Evolutionary conservation across 306 rosid genomes (phyloP).

Genomic region (Trifolium fragiferum): DNA sequence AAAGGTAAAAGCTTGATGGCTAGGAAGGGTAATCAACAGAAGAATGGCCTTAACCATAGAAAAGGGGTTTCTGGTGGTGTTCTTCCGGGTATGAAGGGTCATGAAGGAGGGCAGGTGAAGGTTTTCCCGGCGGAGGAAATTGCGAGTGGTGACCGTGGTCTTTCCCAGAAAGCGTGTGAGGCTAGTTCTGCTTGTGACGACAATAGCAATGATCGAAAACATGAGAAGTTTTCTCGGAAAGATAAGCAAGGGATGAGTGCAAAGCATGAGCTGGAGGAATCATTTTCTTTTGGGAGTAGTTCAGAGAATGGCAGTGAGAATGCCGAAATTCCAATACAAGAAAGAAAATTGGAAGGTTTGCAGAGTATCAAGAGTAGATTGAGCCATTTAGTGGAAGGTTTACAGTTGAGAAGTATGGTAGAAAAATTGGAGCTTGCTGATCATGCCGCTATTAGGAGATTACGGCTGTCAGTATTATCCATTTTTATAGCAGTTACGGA

Average conservation of each 20-base stretch:
- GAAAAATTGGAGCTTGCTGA: conserved; percentile 62
- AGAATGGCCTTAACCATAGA: conserved; percentile 70
- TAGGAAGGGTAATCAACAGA: conserved; percentile 91
- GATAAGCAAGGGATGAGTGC: conserved; percentile 62
- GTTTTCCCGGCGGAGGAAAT: conserved; percentile 69
- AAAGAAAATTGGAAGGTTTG: conserved; percentile 50
- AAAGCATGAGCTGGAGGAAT: conserved; percentile 45
- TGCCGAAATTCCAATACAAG: conserved; percentile 51
- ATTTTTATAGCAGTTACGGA: conserved; percentile 56
- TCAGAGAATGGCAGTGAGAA: conserved; percentile 46
- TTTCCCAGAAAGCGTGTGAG: conserved; percentile 46
- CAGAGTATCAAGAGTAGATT: conserved; percentile 51
- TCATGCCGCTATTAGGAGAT: conserved; percentile 55
- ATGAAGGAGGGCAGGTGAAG: conserved; percentile 58
- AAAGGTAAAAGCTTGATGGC: conserved; percentile 59
- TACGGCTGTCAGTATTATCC: conserved; percentile 53
- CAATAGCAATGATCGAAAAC: conserved; percentile 43
- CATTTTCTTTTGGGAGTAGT: conserved; percentile 48
- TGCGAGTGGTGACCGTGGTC: conserved; percentile 47
- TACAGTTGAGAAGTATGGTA: conserved; percentile 54
- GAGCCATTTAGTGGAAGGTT: conserved; percentile 50
- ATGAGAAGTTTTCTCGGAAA: conserved; percentile 51
- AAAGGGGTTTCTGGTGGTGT: conserved; percentile 60
- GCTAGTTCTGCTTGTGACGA: conserved; percentile 52
- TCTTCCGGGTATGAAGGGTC: conserved; percentile 52